Conservation (phyloP, 2,329 filamentous ascomycete species). For the Fusarium nisikadoi region DNA sequence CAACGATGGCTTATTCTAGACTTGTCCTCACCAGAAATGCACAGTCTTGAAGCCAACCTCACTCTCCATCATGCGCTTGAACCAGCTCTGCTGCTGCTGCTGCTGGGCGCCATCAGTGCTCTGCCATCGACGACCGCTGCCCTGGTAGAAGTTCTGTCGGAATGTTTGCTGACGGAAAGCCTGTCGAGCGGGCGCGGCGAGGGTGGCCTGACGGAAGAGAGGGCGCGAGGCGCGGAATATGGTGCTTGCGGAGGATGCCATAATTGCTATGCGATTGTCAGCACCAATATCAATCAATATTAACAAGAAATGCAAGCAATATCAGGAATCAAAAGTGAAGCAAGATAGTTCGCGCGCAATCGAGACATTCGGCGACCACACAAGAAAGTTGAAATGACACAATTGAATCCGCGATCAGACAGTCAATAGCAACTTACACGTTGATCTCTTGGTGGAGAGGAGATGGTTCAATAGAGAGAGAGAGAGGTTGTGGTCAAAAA, state of each 20-base stretch:
- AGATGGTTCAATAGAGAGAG: slow-evolving; percentile 2
- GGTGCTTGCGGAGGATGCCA: slow-evolving; percentile 60
- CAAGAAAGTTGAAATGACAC: not conserved
- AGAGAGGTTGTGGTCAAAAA: slow-evolving; percentile 4
- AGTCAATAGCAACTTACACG: slow-evolving; percentile 18
- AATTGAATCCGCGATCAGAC: not conserved
- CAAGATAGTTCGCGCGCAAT: slow-evolving; percentile 1
- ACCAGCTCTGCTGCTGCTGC: slow-evolving; percentile 60
- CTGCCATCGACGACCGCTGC: slow-evolving; percentile 68
- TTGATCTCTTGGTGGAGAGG: slow-evolving; percentile 10
- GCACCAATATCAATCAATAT: slow-evolving; percentile 3
- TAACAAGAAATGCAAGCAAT: not conserved
- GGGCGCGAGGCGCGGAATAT: slow-evolving; percentile 67
- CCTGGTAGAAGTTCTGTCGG: slow-evolving; percentile 55
- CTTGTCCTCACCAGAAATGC: slow-evolving; percentile 82
- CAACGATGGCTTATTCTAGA: not conserved
- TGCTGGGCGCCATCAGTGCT: slow-evolving; percentile 68
- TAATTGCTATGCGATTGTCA: slow-evolving; percentile 42
- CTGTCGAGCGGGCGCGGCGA: slow-evolving; percentile 64
- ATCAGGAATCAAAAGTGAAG: not conserved
- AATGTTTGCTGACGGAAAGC: slow-evolving; percentile 60
- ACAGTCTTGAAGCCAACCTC: slow-evolving; percentile 90
- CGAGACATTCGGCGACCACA: not conserved
- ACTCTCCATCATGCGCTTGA: slow-evolving; percentile 86
- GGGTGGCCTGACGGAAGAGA: slow-evolving; percentile 65